Base-by-base conservation (phyloP, 805 yeast species). In the Ogataea trehaloabstinens region DNA sequence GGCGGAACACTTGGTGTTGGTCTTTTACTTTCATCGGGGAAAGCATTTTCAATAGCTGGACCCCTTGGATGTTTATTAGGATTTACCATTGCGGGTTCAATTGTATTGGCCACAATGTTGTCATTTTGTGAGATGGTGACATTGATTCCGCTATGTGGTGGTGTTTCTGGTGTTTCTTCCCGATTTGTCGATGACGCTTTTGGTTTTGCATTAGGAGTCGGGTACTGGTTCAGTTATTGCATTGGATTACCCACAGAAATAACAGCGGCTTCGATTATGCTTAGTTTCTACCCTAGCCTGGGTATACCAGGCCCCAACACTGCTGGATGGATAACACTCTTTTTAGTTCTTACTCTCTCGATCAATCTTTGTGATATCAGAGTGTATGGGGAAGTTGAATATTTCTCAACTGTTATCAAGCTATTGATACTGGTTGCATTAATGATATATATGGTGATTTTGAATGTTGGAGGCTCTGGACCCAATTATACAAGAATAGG, bases 1-100 rank as follows among this genome's bases (percentile, higher is more conserved):
- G 88, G 89, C 3, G 91, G 89, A 2, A 82, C 90, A 0, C 58
- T 85, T 4, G 93, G 93, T 1, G 91, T 85, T 12, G 93, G 95
- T 0, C 60, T 85, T 15, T 71, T 82, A 40, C 62, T 85, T 18
- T 77, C 81, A 30, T 75, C 84, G 5, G 90, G 93, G 3, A 81
- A 83, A 51, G 85, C 88, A 0, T 71, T 85, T 37, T 70, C 80
- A 15, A 78, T 80, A 13, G 83, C 85, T 2, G 95, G 95, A 2
- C 91, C 91, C 1, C 64, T 85, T 37, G 95, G 95, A 0, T 76
- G 87, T 6, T 60, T 85, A 4, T 49, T 85, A 11, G 90, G 91
- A 2, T 84, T 80, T 54, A 39, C 71, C 0, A 61, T 84, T 7
- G 71, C 85, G 19, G 93, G 90, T 0, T 53, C 76, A 2, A 67